phyloP scores from a whole-genome alignment of 129 eudicot genomes.

The Calendula officinalis region DNA sequence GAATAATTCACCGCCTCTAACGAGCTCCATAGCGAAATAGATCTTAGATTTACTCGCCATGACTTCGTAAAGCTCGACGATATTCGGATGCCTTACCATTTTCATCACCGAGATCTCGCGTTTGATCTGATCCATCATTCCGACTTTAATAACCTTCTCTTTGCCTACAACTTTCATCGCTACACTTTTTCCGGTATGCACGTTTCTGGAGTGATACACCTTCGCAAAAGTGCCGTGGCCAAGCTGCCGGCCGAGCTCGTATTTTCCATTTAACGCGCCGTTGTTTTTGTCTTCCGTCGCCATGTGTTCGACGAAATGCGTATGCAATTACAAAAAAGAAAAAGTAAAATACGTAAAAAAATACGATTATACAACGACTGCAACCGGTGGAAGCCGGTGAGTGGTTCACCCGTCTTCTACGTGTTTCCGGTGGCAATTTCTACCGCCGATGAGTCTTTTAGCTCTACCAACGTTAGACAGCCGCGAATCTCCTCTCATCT shows the following conservation, averaged over 20 bases:
- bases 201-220: slow-evolving; percentile 31
- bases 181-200: slow-evolving; percentile 25
- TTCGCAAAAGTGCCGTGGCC: slow-evolving; percentile 35
- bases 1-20: background rate
- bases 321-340: background rate
- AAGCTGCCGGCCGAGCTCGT: slow-evolving; percentile 37
- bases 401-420: slow-evolving; percentile 15
- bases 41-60: slow-evolving; percentile 39
- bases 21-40: slow-evolving; percentile 40
- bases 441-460: slow-evolving; percentile 30
- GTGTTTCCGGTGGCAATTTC: slow-evolving; percentile 40
- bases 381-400: slow-evolving; percentile 9
- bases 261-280: slow-evolving; percentile 27
- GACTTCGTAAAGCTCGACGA: slow-evolving; percentile 29
- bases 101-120: no score
- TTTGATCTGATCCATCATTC: no score
- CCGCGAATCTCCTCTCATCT: slow-evolving; percentile 34
- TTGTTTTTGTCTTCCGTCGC: slow-evolving; percentile 18
- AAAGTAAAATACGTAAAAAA: background rate
- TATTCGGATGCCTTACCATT: no score
- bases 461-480: slow-evolving; percentile 25
- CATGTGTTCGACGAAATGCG: background rate
- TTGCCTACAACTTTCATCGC: slow-evolving; percentile 34
- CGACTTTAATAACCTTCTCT: slow-evolving; percentile 27
- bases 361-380: background rate